Evolutionary conservation across 2,329 filamentous ascomycete genomes (phyloP), one percentile per base, ranked within the genome.

Genomic region (Microcyclospora tardicrescens): DNA sequence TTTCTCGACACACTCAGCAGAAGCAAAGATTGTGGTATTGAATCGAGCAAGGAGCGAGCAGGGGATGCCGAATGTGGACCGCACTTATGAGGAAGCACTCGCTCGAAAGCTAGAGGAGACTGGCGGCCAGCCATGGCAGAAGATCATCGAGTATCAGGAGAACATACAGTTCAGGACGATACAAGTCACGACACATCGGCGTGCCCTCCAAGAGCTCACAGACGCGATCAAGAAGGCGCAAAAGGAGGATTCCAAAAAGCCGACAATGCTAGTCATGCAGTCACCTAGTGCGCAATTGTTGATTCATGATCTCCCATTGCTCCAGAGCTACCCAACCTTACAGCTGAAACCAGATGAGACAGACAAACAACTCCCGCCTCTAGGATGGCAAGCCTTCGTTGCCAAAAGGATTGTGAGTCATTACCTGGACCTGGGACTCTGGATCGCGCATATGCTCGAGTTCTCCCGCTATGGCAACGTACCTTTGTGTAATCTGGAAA

Each of bases 351-450:
- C 84, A 43, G 85, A 96, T 52, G 73, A 81, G 16, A 74, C 79
- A 0, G 93, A 98, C 55, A 85, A 83, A 58, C 81, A 86, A 29
- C 68, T 96, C 4, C 91, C 91, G 9, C 86, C 89, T 0, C 71
- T 99, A 12, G 87, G 86, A 2, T 99, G 91, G 91, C 91, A 96
- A 59, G 71, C 77, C 0, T 87, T 93, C 43, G 79, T 93, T 42
- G 84, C 86, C 2, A 85, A 84, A 52, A 77, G 89, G 16, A 66
- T 96, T 9, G 80, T 96, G 8, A 79, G 79, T 19, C 85, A 94
- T 54, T 98, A 95, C 57, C 73, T 99, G 11, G 84, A 85, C 41
- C 73, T 98, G n/a, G 85, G 86, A 1, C 79, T 83, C 0, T 98
- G 91, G 89, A 75, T 98, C 33, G 65, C 84, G 31, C 87, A 98